Conservation (phyloP, 768 basidiomycete genomes). For the Mycena chlorophos region DNA sequence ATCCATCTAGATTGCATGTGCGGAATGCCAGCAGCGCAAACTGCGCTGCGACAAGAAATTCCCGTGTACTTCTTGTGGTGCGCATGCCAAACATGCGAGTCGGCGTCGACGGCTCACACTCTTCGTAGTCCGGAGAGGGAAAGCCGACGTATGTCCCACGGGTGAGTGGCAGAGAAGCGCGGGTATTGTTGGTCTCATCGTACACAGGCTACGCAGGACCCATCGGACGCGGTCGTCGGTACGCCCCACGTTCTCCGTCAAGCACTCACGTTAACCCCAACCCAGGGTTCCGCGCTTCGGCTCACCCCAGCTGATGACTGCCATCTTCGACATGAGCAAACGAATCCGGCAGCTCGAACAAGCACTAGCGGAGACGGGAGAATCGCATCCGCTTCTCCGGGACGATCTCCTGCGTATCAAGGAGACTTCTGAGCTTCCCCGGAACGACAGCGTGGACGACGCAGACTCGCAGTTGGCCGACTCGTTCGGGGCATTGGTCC, state of each 20-base stretch:
- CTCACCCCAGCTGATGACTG: background rate
- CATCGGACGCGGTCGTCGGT: background rate
- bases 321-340: constrained; percentile 6
- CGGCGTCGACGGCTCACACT: background rate
- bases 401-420: constrained; percentile 5
- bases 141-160: background rate
- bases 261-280: background rate
- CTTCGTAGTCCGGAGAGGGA: background rate
- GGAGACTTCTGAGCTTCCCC: background rate
- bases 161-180: background rate
- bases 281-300: constrained; percentile 11
- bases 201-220: background rate
- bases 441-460: background rate
- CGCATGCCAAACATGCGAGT: background rate
- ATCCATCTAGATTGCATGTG: constrained; percentile 1
- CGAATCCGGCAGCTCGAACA: constrained; percentile 9
- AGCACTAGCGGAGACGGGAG: background rate
- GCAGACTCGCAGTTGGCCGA: constrained; percentile 16
- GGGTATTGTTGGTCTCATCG: too few species aligned
- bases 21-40: background rate
- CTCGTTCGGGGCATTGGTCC: constrained; percentile 48
- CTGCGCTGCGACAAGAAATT: background rate
- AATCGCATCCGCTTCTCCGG: constrained; percentile 5
- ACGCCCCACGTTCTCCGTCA: background rate
- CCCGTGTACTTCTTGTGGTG: background rate